Evolutionary conservation across 768 basidiomycete species (phyloP).

Genomic region (Amanita thiersii): DNA sequence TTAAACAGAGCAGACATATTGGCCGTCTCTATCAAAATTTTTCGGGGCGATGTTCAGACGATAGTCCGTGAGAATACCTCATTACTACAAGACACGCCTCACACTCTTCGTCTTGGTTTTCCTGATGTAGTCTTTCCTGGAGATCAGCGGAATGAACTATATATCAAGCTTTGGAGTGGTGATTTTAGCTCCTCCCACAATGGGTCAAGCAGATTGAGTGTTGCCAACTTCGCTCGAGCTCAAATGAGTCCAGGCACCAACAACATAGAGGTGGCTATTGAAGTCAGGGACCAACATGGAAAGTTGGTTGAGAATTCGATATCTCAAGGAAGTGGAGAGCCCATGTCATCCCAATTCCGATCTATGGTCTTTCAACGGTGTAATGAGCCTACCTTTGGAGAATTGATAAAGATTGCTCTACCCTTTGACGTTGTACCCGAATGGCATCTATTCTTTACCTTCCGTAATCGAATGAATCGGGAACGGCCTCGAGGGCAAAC

Average conservation of each 20-base stretch:
- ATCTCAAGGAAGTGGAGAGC: conserved; percentile 81
- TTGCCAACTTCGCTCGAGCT: conserved; percentile 53
- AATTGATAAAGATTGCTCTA: conserved; percentile 83
- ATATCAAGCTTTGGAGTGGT: conserved; percentile 93
- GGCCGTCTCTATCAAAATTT: conserved; percentile 77
- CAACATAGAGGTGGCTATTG: conserved; percentile 86
- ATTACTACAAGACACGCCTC: conserved; percentile 71
- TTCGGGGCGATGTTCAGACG: conserved; percentile 71
- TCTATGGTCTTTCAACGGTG: conserved; percentile 89
- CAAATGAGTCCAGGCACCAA: conserved; percentile 45
- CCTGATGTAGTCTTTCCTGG: conserved; percentile 95
- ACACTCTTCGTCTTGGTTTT: conserved; percentile 84
- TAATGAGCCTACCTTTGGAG: conserved; percentile 86
- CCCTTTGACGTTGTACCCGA: conserved; percentile 58
- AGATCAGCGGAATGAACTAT: conserved; percentile 88
- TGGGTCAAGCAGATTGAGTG: conserved; percentile 44
- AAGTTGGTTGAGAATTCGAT: conserved; percentile 61
- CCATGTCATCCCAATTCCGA: conserved; percentile 69
- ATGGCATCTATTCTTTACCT: conserved; percentile 94
- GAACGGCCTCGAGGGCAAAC: conserved; percentile 29
- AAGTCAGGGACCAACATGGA: conserved; percentile 74
- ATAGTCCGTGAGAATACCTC: conserved; percentile 82
- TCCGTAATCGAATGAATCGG: conserved; percentile 61
- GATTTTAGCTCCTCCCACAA: conserved; percentile 61
- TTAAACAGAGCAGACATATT: conserved; percentile 71